phyloP scores from a whole-genome alignment of 495 filamentous ascomycete species.

The Aspergillus steynii region DNA sequence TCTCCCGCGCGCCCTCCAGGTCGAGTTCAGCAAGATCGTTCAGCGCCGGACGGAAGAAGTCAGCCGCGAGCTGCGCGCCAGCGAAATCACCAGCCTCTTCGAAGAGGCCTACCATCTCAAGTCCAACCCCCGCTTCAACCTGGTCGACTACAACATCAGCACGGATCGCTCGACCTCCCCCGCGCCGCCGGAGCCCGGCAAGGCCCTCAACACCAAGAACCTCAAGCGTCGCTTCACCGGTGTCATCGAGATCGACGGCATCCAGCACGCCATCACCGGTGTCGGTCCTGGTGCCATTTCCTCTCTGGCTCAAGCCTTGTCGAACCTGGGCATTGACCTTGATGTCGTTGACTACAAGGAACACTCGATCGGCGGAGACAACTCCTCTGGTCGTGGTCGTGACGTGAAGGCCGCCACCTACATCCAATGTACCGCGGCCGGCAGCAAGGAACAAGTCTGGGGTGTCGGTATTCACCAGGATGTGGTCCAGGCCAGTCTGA shows the following conservation, averaged over 20 bases:
- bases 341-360: slow-evolving; percentile 97
- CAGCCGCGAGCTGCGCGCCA: slow-evolving; percentile 78
- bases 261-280: slow-evolving; percentile 76
- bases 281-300: slow-evolving; percentile 90
- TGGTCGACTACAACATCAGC: slow-evolving; percentile 91
- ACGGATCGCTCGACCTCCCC: slow-evolving; percentile 81
- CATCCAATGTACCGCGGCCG: slow-evolving; percentile 82
- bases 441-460: slow-evolving; percentile 73
- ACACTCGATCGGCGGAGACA: slow-evolving; percentile 63
- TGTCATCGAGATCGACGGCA: slow-evolving; percentile 78
- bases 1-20: slow-evolving; percentile 87
- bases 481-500: slow-evolving; percentile 87
- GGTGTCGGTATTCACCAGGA: slow-evolving; percentile 95
- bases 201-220: slow-evolving; percentile 71
- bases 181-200: slow-evolving; percentile 64
- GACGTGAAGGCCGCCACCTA: slow-evolving; percentile 91
- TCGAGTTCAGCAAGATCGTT: slow-evolving; percentile 87
- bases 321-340: slow-evolving; percentile 79
- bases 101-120: slow-evolving; percentile 82
- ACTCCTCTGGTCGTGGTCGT: slow-evolving; percentile 56
- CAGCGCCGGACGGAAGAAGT: slow-evolving; percentile 72
- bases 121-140: slow-evolving; percentile 74
- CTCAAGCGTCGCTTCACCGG: slow-evolving; percentile 84
- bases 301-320: slow-evolving; percentile 79
- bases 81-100: slow-evolving; percentile 85